Conservation (phyloP, 805 yeast species). For the Pichia occidentalis region DNA sequence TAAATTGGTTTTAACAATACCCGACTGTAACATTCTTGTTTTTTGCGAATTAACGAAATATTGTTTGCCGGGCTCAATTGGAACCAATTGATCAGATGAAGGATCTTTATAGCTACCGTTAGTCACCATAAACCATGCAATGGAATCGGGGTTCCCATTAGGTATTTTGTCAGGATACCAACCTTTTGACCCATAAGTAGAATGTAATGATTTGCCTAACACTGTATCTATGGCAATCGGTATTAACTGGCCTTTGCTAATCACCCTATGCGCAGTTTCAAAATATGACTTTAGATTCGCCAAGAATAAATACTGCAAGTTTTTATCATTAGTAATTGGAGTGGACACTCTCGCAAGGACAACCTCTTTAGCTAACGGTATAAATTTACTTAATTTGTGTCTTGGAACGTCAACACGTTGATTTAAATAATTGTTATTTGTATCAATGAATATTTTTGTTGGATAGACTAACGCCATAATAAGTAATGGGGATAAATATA, state of each 20-base stretch:
- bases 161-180: slow-evolving; percentile 40
- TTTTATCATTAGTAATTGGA: slow-evolving; percentile 58
- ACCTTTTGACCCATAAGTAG: slow-evolving; percentile 25
- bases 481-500: slow-evolving; percentile 61
- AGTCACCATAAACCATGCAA: slow-evolving; percentile 80
- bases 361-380: slow-evolving; percentile 53
- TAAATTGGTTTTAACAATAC: slow-evolving; percentile 40
- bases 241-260: slow-evolving; percentile 59
- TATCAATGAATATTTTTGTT: slow-evolving; percentile 13
- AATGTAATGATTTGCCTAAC: slow-evolving; percentile 51
- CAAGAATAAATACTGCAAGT: slow-evolving; percentile 54
- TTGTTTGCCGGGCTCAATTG: slow-evolving; percentile 28
- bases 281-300: slow-evolving; percentile 57
- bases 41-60: slow-evolving; percentile 58
- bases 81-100: slow-evolving; percentile 17
- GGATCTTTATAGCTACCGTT: slow-evolving; percentile 37
- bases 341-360: slow-evolving; percentile 64
- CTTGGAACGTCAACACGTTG: slow-evolving; percentile 19
- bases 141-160: slow-evolving; percentile 55
- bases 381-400: slow-evolving; percentile 18
- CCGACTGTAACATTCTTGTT: slow-evolving; percentile 67
- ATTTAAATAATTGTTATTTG: background rate
- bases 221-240: slow-evolving; percentile 73
- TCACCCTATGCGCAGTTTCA: slow-evolving; percentile 49
- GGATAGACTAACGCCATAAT: slow-evolving; percentile 36